Base-by-base conservation (phyloP, 106 monocot genomes). In the Dioscorea dumetorum region DNA sequence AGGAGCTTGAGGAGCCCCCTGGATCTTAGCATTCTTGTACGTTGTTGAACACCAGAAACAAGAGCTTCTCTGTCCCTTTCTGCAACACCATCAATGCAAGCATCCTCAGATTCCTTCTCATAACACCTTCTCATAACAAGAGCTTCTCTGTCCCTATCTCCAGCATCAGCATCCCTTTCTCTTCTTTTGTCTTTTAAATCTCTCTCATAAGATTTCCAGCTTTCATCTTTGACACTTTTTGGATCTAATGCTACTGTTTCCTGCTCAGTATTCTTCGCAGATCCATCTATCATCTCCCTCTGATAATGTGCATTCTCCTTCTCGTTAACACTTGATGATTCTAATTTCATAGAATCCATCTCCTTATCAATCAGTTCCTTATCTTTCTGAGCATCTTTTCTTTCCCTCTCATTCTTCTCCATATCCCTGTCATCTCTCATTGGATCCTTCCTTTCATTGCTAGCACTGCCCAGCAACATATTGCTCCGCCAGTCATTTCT, bases 41-140 rank as follows among this genome's bases (percentile, higher is more conserved):
- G 87, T 22, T 82, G 91, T 56, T 82, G 91, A 33, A 87, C 24
- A 68, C 84, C 76, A 78, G 66, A 73, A 31, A 79, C 68, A 80
- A 82, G 80, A 22, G 48, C 69, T 68, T 91, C 97, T 78, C 82
- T 81, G 22, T 88, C 91, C 65, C 78, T 88, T 67, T 97, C 91
- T 50, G 71, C 57, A 66, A 31, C 50, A 50, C 75, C 84, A 76
- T 88, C 86, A 50, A 50, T 63, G 64, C 33, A 71, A 22, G 24
- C 72, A 68, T 82, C 91, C 76, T 91, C 88, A 18, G 82, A 48
- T 64, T 92, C 84, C 70, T 82, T 87, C 8, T 79, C 95, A 78
- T 80, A 59, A 73, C 41, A 74, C 58, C 76, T 76, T 50, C 73
- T n/a, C n/a, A n/a, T n/a, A n/a, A n/a, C n/a, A n/a, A n/a, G n/a